phyloP scores from a whole-genome alignment of 2,329 filamentous ascomycete genomes.

The Colletotrichum navitas region DNA sequence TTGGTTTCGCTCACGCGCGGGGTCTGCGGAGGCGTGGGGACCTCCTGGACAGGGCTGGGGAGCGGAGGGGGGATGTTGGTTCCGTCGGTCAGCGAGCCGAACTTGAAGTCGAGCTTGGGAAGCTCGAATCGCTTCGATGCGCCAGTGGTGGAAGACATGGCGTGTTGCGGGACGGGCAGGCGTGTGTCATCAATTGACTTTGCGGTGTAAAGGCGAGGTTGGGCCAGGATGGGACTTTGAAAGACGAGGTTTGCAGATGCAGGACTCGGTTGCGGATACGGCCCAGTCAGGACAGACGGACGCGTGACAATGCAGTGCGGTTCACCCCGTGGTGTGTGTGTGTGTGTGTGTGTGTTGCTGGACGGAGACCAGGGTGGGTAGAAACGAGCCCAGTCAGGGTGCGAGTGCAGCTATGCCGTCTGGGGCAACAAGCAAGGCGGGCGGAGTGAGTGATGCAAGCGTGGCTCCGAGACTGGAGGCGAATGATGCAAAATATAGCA shows the following conservation, averaged over 20 bases:
- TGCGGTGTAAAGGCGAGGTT: conserved; percentile 4
- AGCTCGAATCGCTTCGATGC: conserved; percentile 64
- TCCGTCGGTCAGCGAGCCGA: conserved; percentile 70
- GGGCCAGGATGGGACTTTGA: conserved; percentile 19
- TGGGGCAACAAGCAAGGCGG: conserved; percentile 20
- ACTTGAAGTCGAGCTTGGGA: conserved; percentile 69
- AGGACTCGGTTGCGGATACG: conserved; percentile 26
- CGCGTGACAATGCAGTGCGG: conserved; percentile 40
- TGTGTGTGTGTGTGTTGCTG: too few species aligned
- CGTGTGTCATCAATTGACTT: conserved; percentile 37
- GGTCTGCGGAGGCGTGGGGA: conserved; percentile 59
- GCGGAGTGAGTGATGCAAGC: not conserved
- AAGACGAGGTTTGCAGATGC: conserved; percentile 35
- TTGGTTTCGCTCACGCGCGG: conserved; percentile 46
- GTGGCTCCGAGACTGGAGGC: conserved; percentile 6
- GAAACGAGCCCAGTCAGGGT: conserved; percentile 29
- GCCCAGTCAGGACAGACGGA: conserved; percentile 34
- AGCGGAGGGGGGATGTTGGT: conserved; percentile 71
- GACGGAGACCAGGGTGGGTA: conserved; percentile 23
- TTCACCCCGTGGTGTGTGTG: conserved; percentile 41
- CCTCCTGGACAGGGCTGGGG: conserved; percentile 66
- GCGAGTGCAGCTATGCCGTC: conserved; percentile 3
- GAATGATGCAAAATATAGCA: conserved; percentile 7
- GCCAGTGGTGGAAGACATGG: conserved; percentile 30
- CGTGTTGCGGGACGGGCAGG: conserved; percentile 13